Percentiles rank a stretch among this genome's conserved stretches.
Conservation (phyloP, 164 flowering plant genomes). For the Aristolochia californica region DNA sequence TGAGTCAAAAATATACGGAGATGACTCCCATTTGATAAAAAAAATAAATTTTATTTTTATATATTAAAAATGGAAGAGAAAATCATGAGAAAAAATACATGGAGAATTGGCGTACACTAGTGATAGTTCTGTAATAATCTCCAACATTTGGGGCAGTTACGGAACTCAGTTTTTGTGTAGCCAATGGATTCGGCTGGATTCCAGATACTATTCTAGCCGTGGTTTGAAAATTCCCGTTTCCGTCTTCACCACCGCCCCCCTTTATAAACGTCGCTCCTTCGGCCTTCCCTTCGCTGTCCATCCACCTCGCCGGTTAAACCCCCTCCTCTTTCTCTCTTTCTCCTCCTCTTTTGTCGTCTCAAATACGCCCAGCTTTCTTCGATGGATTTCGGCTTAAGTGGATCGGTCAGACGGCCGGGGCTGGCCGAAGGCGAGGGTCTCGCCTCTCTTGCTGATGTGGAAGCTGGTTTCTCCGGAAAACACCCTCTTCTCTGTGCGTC, state of each 20-base stretch:
- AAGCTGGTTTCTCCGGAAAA: constrained; percentile 42
- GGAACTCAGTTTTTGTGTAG: constrained; percentile 4
- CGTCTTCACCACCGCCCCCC: background rate
- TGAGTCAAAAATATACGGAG: too few species aligned
- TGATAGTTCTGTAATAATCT: too few species aligned
- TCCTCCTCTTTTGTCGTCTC: too few species aligned
- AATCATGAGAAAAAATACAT: too few species aligned
- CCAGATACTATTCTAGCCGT: constrained; percentile 7
- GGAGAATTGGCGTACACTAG: too few species aligned
- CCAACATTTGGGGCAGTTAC: background rate
- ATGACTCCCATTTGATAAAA: too few species aligned
- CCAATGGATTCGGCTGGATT: constrained; percentile 4
- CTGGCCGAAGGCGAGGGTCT: constrained; percentile 41
- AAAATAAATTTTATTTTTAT: too few species aligned
- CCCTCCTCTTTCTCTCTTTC: constrained; percentile 6
- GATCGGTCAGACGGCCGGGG: constrained; percentile 21
- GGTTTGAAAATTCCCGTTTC: constrained; percentile 2
- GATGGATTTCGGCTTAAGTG: background rate
- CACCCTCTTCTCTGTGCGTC: constrained; percentile 1
- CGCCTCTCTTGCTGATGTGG: constrained; percentile 45
- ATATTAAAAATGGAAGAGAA: too few species aligned
- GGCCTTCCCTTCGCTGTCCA: background rate
- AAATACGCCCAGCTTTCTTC: constrained; percentile 10
- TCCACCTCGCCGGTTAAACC: background rate
- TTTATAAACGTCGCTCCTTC: constrained; percentile 5